phyloP scores from a whole-genome alignment of 768 basidiomycete species.

The Trametes punicea region DNA sequence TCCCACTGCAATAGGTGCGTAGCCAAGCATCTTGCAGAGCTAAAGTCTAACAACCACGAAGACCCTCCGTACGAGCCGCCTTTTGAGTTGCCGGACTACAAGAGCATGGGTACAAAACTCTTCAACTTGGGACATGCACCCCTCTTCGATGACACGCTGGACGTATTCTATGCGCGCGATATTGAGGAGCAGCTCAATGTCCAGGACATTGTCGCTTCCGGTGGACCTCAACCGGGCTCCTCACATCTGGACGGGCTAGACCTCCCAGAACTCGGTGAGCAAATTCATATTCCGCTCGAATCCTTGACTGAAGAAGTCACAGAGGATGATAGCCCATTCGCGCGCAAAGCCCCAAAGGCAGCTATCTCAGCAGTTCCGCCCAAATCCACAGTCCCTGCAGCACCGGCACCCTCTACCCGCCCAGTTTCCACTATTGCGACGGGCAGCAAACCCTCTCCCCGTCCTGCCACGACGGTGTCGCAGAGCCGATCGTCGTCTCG shows the following conservation, averaged over 20 bases:
- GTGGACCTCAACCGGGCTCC: slow-evolving; percentile 12
- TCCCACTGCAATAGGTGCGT: slow-evolving; percentile 47
- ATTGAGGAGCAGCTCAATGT: slow-evolving; percentile 21
- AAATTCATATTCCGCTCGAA: neutral
- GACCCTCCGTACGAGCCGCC: slow-evolving; percentile 43
- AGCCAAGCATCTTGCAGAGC: neutral
- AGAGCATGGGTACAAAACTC: slow-evolving; percentile 36
- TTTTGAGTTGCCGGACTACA: slow-evolving; percentile 51
- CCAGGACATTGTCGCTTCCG: slow-evolving; percentile 1
- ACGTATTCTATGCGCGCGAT: slow-evolving; percentile 24
- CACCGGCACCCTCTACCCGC: neutral
- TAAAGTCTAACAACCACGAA: slow-evolving; percentile 15
- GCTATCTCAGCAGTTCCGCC: neutral
- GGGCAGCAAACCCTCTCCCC: neutral
- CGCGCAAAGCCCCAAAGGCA: neutral
- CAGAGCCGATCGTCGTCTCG: neutral
- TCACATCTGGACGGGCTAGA: neutral
- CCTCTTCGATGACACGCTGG: slow-evolving; percentile 32
- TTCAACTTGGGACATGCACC: slow-evolving; percentile 36
- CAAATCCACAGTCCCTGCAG: neutral
- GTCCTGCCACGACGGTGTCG: neutral
- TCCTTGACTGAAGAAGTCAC: neutral
- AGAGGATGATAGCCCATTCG: slow-evolving; percentile 18
- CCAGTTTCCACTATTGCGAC: neutral
- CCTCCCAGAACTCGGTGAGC: slow-evolving; percentile 18